Conservation (phyloP, 495 filamentous ascomycete species). For the Lepraria neglecta region DNA sequence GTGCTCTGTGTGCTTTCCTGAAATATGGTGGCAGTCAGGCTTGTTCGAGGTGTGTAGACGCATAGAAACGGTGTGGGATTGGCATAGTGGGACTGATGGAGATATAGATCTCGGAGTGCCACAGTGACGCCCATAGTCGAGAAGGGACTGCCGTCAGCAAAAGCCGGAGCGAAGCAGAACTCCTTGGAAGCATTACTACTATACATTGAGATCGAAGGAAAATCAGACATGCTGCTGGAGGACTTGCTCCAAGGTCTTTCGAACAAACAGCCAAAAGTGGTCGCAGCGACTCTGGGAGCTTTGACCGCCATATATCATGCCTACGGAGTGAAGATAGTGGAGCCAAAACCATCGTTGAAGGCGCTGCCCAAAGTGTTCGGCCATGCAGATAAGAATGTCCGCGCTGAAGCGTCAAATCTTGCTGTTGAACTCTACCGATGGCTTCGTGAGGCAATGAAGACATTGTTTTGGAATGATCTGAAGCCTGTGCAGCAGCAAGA, state of each 20-base stretch:
- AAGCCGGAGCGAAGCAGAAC: constrained; percentile 80
- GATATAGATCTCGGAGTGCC: constrained; percentile 59
- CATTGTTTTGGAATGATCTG: constrained; percentile 91
- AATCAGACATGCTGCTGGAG: constrained; percentile 78
- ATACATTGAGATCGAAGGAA: constrained; percentile 78
- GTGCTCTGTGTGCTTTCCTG: constrained; percentile 78
- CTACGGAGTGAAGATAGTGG: constrained; percentile 91
- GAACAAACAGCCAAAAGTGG: constrained; percentile 90
- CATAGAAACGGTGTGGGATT: not conserved
- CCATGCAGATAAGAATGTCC: constrained; percentile 97
- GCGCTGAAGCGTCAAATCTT: constrained; percentile 86
- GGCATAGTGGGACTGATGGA: constrained; percentile 19
- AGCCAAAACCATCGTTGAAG: constrained; percentile 94
- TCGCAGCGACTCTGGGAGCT: constrained; percentile 74
- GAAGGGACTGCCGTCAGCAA: constrained; percentile 81
- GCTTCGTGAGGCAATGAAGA: constrained; percentile 97
- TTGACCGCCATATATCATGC: constrained; percentile 81
- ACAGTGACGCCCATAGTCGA: constrained; percentile 77
- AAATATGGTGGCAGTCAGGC: constrained; percentile 76
- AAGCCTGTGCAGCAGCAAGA: constrained; percentile 95
- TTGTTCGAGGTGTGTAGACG: constrained; percentile 56
- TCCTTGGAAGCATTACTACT: constrained; percentile 81
- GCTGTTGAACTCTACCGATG: constrained; percentile 94
- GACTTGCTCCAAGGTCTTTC: constrained; percentile 79
- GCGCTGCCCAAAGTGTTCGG: constrained; percentile 83